Percentiles rank a stretch among this genome's conserved stretches.
These are phyloP conservation scores for Agrocybe pediades DNA, from an alignment of 768 basidiomycete species.

Conservation along the genomic window DNA sequence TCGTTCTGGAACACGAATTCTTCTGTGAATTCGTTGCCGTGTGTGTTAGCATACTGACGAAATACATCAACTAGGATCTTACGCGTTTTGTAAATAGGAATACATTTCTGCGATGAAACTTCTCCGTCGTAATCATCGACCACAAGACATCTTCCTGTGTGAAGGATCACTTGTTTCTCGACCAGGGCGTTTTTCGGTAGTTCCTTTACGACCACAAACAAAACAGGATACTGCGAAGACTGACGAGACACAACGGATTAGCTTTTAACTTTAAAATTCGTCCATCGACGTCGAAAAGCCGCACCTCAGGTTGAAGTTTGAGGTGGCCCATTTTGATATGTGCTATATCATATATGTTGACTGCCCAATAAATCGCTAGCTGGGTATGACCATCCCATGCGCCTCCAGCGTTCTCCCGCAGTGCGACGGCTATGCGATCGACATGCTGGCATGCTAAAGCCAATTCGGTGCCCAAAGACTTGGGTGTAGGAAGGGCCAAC, in stretches of 20 bases:
- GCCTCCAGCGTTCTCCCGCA: slow-evolving; percentile 54
- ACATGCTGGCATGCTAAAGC: slow-evolving; percentile 84
- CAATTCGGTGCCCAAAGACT: slow-evolving; percentile 60
- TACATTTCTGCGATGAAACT: slow-evolving; percentile 26
- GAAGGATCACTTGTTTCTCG: slow-evolving; percentile 76
- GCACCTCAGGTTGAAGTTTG: slow-evolving; percentile 18
- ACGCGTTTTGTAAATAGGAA: slow-evolving; percentile 47
- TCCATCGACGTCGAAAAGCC: not conserved
- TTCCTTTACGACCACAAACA: slow-evolving; percentile 63
- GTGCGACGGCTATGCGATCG: slow-evolving; percentile 59
- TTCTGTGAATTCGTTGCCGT: slow-evolving; percentile 7
- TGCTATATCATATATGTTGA: slow-evolving; percentile 35
- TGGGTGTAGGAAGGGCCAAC: slow-evolving; percentile 64
- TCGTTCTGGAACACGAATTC: slow-evolving; percentile 10
- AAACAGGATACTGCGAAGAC: slow-evolving; percentile 33
- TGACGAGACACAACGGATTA: slow-evolving; percentile 11
- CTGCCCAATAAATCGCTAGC: slow-evolving; percentile 75
- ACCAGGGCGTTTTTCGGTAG: slow-evolving; percentile 73
- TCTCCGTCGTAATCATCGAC: slow-evolving; percentile 54
- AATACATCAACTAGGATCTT: not conserved
- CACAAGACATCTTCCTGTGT: slow-evolving; percentile 61
- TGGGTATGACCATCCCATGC: slow-evolving; percentile 68
- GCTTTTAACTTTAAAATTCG: not conserved
- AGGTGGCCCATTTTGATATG: slow-evolving; percentile 43
- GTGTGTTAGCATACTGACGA: not conserved